Evolutionary conservation across 176 grass and related monocot genomes (phyloP), one percentile per base, ranked within the genome.

Genomic region (Cenchrus fungigraminus): DNA sequence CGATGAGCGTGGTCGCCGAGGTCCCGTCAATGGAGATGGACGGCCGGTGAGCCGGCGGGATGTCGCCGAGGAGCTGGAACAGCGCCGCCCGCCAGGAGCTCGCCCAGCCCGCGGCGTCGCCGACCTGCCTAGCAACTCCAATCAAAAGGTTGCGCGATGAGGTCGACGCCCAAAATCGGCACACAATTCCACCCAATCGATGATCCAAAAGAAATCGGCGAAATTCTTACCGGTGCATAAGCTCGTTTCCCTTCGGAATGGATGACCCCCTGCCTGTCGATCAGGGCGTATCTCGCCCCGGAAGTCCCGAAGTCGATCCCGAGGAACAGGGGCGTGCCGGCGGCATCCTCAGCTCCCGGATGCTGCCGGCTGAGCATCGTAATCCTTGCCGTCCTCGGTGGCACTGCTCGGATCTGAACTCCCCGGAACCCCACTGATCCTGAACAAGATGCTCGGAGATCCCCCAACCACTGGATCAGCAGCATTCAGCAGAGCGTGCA

Each of bases 261-360:
- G 68, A 97, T 83, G 22, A 11, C 71, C 10, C 94, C 91, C 70
- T 85, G 71, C 43, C 79, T 52, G 84, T 97, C 92, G 49, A 97
- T 92, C 42, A 97, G 82, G 43, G 89, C 94, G 45, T 90, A 97
- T 92, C 94, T 86, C 15, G 94, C 89, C 37, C 92, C 92, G 0
- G 94, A 97, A 11, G 94, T 94, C 50, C 91, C 94, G 12, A 97
- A 97, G 76, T 97, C 91, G 86, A 97, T 94, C 73, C 94, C 92
- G 19, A 97, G 92, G 19, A 87, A 97, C 19, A 97, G 29, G 40
- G 68, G 28, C 59, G 28, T 75, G 84, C 58, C 54, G 52, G 13
- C 80, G 77, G 43, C 84, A 15, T 12, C 13, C 2, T 54, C 6
- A 19, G 14, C n/a, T 73, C 40, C 8, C 2, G 2, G 37, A 45